These are phyloP conservation scores for Candida sp. DNA, from an alignment of 1,139 yeast species.

Conservation along the genomic window DNA sequence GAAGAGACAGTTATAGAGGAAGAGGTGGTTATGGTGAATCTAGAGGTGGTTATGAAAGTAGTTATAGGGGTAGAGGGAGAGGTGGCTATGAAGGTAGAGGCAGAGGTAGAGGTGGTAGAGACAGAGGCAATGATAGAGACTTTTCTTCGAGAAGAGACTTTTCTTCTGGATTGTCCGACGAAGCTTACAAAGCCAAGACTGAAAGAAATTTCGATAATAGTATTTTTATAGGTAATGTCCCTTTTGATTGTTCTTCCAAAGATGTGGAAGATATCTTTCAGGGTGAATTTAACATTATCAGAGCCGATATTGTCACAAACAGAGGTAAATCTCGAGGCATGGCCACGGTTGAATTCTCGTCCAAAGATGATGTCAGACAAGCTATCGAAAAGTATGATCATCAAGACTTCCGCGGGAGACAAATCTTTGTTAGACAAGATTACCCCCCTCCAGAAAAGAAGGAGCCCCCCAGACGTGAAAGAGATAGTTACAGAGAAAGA, in stretches of 20 bases:
- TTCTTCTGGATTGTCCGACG: conserved; percentile 17
- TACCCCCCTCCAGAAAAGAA: conserved; percentile 67
- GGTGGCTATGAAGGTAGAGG: conserved; percentile 18
- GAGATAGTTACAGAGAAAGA: no score
- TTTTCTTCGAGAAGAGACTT: conserved; percentile 20
- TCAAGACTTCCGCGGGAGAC: conserved; percentile 68
- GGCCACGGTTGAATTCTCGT: conserved; percentile 88
- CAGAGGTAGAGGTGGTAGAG: conserved; percentile 19
- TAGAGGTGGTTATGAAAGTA: conserved; percentile 23
- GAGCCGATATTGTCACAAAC: conserved; percentile 85
- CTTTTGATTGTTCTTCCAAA: conserved; percentile 58
- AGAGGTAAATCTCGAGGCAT: conserved; percentile 86
- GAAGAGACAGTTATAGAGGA: conserved; percentile 17
- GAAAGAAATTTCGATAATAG: conserved; percentile 70
- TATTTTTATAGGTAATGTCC: conserved; percentile 70
- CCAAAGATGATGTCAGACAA: conserved; percentile 61
- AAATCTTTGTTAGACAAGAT: conserved; percentile 87
- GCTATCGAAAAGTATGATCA: conserved; percentile 78
- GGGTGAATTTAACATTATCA: conserved; percentile 66
- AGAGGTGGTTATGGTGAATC: conserved; percentile 17
- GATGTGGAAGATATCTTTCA: conserved; percentile 60
- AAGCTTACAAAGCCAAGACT: conserved; percentile 33
- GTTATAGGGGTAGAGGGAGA: no score
- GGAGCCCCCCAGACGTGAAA: conserved; percentile 15
- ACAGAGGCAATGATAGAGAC: conserved; percentile 16